Conservation (phyloP, 2,329 filamentous ascomycete species). For the Aaosphaeria pasadenensis region DNA sequence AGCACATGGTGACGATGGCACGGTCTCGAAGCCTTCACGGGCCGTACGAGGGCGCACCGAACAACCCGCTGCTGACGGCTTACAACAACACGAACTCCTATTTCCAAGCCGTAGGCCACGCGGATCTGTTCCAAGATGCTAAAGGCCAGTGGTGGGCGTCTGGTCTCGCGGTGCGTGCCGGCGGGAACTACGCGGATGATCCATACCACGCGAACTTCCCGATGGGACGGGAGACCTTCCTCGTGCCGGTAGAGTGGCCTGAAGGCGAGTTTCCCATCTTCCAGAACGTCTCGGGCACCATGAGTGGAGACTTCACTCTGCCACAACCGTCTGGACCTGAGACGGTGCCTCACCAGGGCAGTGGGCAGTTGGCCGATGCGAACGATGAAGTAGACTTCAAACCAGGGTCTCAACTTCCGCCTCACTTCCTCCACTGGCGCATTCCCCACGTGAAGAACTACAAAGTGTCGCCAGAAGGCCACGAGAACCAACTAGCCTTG, state of each 20-base stretch:
- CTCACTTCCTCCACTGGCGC: too few relatives aligned
- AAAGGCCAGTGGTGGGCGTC: constrained; percentile 22
- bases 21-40: constrained; percentile 30
- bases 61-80: constrained; percentile 39
- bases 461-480: too few relatives aligned
- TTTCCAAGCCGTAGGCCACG: constrained; percentile 28
- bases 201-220: constrained; percentile 8
- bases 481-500: too few relatives aligned
- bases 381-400: too few relatives aligned
- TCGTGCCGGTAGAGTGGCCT: constrained; percentile 22
- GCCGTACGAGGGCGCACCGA: constrained; percentile 28
- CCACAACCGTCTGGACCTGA: too few relatives aligned
- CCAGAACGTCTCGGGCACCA: not conserved
- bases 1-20: constrained; percentile 35
- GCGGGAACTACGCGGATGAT: constrained; percentile 2
- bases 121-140: constrained; percentile 24
- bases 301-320: not conserved
- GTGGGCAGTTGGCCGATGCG: too few relatives aligned
- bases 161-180: constrained; percentile 20
- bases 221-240: constrained; percentile 27
- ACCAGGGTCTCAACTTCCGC: too few relatives aligned
- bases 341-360: too few relatives aligned
- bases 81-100: constrained; percentile 30
- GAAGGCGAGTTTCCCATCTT: constrained; percentile 44
- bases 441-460: too few relatives aligned